Evolutionary conservation across 805 yeast genomes (phyloP).

Genomic region (Cyberlindnera veronae): DNA sequence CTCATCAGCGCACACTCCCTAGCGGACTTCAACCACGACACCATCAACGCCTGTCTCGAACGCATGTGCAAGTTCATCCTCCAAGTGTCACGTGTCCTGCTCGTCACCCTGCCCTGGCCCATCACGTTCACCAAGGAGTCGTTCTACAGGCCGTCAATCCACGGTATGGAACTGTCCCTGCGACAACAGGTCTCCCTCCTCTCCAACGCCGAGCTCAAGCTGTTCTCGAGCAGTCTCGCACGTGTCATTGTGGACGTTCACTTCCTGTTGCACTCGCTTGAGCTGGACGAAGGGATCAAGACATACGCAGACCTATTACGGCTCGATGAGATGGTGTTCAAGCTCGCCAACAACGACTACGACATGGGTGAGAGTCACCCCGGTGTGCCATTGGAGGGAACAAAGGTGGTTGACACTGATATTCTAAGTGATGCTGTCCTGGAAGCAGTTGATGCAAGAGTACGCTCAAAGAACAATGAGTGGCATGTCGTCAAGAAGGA

Average conservation of each 20-base stretch:
- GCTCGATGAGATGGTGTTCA: constrained; percentile 24
- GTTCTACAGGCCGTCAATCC: constrained; percentile 7
- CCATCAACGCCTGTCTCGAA: constrained; percentile 18
- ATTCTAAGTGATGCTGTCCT: constrained; percentile 3
- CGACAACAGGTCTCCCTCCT: constrained; percentile 16
- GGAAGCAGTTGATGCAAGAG: constrained; percentile 5
- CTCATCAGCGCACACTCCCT: constrained; percentile 17
- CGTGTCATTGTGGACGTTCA: constrained; percentile 17
- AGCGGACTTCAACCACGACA: constrained; percentile 18
- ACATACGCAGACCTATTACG: constrained; percentile 14
- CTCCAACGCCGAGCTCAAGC: constrained; percentile 13
- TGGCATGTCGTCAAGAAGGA: constrained; percentile 27
- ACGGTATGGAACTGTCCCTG: constrained; percentile 8
- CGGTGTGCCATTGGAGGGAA: background rate
- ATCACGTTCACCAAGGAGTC: constrained; percentile 7
- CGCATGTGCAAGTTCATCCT: constrained; percentile 18
- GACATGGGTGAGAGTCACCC: background rate
- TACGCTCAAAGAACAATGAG: constrained; percentile 21
- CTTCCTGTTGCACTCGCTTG: constrained; percentile 11
- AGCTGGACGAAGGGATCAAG: constrained; percentile 12
- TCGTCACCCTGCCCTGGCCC: constrained; percentile 16
- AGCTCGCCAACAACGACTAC: constrained; percentile 22
- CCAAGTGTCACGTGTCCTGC: constrained; percentile 17
- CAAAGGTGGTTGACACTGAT: constrained; percentile 9
- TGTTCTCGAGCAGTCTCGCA: constrained; percentile 13